Conservation (phyloP, 2,329 filamentous ascomycete species). For the Huntiella savannae region DNA sequence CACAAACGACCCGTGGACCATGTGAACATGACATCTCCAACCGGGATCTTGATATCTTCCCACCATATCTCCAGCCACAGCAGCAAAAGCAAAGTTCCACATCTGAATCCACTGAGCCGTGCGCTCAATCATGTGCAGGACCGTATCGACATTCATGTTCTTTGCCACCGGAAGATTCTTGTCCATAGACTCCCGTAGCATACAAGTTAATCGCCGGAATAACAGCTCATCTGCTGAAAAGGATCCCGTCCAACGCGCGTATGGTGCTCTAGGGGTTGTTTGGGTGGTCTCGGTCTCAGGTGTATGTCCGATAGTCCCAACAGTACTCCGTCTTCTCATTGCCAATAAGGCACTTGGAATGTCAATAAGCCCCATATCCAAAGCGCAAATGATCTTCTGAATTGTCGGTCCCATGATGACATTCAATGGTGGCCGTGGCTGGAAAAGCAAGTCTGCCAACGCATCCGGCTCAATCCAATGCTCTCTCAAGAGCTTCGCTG, state of each 20-base stretch:
- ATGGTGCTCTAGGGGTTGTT: not conserved
- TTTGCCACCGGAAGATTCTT: not conserved
- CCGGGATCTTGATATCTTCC: conserved; percentile 25
- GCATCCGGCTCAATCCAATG: conserved; percentile 31
- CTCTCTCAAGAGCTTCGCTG: conserved; percentile 15
- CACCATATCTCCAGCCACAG: conserved; percentile 30
- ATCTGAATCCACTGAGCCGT: conserved; percentile 40
- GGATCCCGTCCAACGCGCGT: conserved; percentile 32
- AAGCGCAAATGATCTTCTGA: conserved; percentile 38
- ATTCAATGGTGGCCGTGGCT: conserved; percentile 30
- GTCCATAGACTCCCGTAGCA: not conserved
- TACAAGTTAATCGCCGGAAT: conserved; percentile 72
- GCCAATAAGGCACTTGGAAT: conserved; percentile 34
- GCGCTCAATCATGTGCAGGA: conserved; percentile 28
- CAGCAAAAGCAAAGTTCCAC: conserved; percentile 31
- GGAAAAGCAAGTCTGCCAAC: conserved; percentile 40
- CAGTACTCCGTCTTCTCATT: conserved; percentile 35
- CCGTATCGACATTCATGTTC: conserved; percentile 25
- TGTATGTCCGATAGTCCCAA: conserved; percentile 12
- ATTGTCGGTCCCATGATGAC: conserved; percentile 39
- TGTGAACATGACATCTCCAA: conserved; percentile 37
- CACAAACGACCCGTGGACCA: conserved; percentile 42
- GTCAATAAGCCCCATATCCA: conserved; percentile 31
- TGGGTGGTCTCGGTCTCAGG: conserved; percentile 11
- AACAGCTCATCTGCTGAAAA: conserved; percentile 67